phyloP scores from a whole-genome alignment of 495 filamentous ascomycete species.

The Penicillium diatomitis region DNA sequence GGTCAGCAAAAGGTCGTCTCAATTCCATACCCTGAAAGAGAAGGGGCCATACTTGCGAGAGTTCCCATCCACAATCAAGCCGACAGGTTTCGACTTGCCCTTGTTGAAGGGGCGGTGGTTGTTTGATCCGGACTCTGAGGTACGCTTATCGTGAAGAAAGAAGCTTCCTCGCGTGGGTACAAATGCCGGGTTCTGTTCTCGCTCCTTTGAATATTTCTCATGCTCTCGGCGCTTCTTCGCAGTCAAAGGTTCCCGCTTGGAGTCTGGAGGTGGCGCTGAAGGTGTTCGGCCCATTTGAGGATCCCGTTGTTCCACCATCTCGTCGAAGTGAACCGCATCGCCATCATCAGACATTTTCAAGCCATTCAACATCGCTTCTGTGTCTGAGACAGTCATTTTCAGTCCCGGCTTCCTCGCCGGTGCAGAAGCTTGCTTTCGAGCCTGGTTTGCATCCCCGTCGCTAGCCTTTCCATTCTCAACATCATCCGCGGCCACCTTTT shows the following conservation, averaged over 20 bases:
- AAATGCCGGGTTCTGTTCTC: conserved; percentile 85
- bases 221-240: conserved; percentile 75
- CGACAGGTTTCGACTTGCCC: conserved; percentile 35
- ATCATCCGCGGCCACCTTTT: conserved; percentile 34
- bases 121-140: conserved; percentile 63
- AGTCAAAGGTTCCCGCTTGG: conserved; percentile 40
- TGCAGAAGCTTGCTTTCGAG: conserved; percentile 15
- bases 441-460: conserved; percentile 21
- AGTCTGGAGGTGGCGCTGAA: conserved; percentile 34
- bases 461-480: conserved; percentile 30
- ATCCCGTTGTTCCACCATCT: conserved; percentile 33
- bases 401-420: conserved; percentile 21
- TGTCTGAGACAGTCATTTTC: conserved; percentile 50
- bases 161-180: conserved; percentile 92
- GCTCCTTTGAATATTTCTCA: conserved; percentile 79
- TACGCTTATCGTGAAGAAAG: conserved; percentile 93
- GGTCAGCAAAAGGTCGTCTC: conserved; percentile 9
- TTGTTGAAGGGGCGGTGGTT: conserved; percentile 29
- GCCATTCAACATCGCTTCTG: conserved; percentile 82
- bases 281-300: conserved; percentile 22
- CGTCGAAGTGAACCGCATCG: conserved; percentile 59
- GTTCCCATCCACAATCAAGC: conserved; percentile 41
- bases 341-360: conserved; percentile 55
- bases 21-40: neutral
- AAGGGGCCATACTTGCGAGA: conserved; percentile 25